These are phyloP conservation scores for Pulicaria dysenterica DNA, from an alignment of 129 eudicot species.

Conservation along the genomic window DNA sequence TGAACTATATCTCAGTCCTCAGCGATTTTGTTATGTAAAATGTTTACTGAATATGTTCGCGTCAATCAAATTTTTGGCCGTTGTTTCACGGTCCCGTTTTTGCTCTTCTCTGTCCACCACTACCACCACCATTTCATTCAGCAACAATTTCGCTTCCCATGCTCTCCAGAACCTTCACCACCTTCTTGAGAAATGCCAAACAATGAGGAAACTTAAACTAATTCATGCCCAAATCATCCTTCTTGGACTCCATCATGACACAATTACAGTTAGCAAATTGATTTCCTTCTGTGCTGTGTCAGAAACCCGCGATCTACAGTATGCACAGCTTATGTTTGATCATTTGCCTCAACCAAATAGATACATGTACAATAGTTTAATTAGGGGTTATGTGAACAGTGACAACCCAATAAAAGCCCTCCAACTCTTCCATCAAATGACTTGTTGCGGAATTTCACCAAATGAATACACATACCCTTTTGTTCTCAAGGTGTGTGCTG, in stretches of 20 bases:
- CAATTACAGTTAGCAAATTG: constrained; percentile 36
- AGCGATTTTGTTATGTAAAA: neutral
- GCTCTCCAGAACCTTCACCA: constrained; percentile 33
- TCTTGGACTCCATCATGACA: constrained; percentile 40
- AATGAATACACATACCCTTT: constrained; percentile 45
- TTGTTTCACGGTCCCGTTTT: constrained; percentile 31
- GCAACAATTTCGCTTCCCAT: constrained; percentile 21
- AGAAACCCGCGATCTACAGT: constrained; percentile 11
- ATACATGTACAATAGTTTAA: constrained; percentile 35
- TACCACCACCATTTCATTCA: neutral
- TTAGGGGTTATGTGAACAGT: constrained; percentile 34
- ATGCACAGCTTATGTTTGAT: constrained; percentile 41
- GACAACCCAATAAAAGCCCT: constrained; percentile 13
- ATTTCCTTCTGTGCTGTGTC: constrained; percentile 37
- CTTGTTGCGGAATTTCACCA: constrained; percentile 28
- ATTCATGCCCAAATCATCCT: constrained; percentile 46
- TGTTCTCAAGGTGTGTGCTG: constrained; percentile 37
- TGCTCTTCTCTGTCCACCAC: neutral
- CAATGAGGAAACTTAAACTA: constrained; percentile 32
- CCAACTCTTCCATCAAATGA: constrained; percentile 25
- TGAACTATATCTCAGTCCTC: too few relatives aligned
- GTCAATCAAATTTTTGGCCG: constrained; percentile 3
- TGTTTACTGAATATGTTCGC: constrained; percentile 27
- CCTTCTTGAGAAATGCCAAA: constrained; percentile 37
- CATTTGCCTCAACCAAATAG: constrained; percentile 35